Base-by-base conservation (phyloP, 139 green algal genomes). In the Edaphochlamys debaryana region DNA sequence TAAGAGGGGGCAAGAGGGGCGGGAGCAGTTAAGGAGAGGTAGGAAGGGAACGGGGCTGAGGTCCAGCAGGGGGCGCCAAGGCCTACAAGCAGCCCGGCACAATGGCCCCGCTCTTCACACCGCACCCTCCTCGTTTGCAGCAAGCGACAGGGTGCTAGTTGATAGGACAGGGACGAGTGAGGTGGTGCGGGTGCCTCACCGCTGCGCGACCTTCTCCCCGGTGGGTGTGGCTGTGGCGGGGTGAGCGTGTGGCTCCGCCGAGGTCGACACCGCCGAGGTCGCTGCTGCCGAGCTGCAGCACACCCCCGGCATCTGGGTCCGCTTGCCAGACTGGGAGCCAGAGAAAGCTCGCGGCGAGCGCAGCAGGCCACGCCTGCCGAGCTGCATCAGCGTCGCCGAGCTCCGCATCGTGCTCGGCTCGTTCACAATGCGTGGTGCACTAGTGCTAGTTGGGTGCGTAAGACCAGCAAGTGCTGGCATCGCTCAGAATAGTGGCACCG, bases 241-340 rank as follows among this genome's bases (percentile, higher is more conserved):
- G n/a, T 32, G 42, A 6, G 62, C 30, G 32, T 82, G 76, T 2
- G 76, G 30, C 32, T 82, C 76, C 0, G 66, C 76, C 20, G 63
- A 42, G 4, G 76, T 73, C 8, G 38, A 48, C 25, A 82, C 64
- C 60, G 27, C 34, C 25, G 75, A 62, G 0, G 34, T 41, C 15
- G 75, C 75, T n/a, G 76, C 32, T 9, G 63, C 76, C 2, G 63
- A 52, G 76, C 60, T 74, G 60, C 63, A 82, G 42, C 22, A n/a
- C n/a, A n/a, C n/a, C n/a, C n/a, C n/a, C n/a, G n/a, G n/a, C n/a
- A n/a, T n/a, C n/a, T n/a, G n/a, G n/a, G n/a, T n/a, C n/a, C n/a
- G n/a, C n/a, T n/a, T n/a, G n/a, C n/a, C n/a, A n/a, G n/a, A n/a
- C n/a, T n/a, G n/a, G n/a, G n/a, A n/a, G n/a, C n/a, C 32, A 4